Evolutionary conservation across 306 rosid species (phyloP), one percentile per base, ranked within the genome.

Genomic region (Dicorynia guianensis): DNA sequence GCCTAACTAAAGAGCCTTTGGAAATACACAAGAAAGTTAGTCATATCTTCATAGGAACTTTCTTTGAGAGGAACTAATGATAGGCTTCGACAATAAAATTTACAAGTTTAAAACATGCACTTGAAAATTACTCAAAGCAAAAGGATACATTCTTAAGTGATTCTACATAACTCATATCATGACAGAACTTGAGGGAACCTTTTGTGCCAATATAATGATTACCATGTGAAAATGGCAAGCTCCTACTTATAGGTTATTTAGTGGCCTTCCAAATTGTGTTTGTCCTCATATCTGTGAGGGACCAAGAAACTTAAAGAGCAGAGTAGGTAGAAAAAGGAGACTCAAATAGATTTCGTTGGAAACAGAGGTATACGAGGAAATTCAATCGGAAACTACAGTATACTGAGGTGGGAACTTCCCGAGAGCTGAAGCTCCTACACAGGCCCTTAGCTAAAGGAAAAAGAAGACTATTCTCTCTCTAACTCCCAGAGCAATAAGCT

Each of bases 111-210:
- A 69, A 53, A 48, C 64, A 42, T 34, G 12, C 8, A 15, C 60
- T 69, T 40, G 48, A 61, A 78, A 48, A 74, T 63, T 47, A 83
- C 18, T 75, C 61, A 47, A 46, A 17, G 5, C 30, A 49, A 11
- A 18, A 62, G 60, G 44, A n/a, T 38, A 19, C 76, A 69, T 7
- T 10, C 12, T 56, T 4, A 13, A 0, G 25, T 7, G 43, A 30
- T 19, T 49, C 33, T 49, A 15, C 6, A 17, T 40, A 40, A 40
- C 10, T 40, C 7, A 25, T 25, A 25, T 25, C 30, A 25, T 49
- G 55, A 49, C 14, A 11, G 9, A 13, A 5, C 19, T 15, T 15
- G 30, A 14, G 8, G 34, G n/a, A 67, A 49, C 25, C 35, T 54
- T 34, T 14, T 0, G 7, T 46, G 68, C 30, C 73, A 63, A 44